These are phyloP conservation scores for Paramecium primaurelia DNA, from an alignment of 73 alveolate species.

Conservation along the genomic window DNA sequence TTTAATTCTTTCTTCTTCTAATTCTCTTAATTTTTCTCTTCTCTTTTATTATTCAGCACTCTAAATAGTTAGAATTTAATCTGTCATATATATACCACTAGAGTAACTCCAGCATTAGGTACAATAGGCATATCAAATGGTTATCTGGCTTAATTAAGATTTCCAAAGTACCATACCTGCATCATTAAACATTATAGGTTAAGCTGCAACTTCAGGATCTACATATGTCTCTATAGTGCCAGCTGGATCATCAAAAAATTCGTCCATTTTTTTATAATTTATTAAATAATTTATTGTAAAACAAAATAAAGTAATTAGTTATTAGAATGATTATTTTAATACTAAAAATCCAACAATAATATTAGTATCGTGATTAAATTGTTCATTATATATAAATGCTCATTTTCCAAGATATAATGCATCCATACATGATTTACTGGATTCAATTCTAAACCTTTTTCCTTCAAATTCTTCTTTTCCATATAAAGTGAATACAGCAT, in stretches of 20 bases:
- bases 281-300: background rate
- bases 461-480: background rate
- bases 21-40: background rate
- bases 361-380: background rate
- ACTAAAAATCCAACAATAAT: background rate
- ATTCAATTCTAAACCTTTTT: background rate
- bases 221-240: background rate
- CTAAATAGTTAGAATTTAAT: background rate
- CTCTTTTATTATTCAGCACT: constrained; percentile 23
- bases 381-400: background rate
- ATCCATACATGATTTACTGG: constrained; percentile 16
- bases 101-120: background rate
- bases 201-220: background rate
- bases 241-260: background rate
- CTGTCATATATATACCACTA: background rate
- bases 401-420: constrained; percentile 20
- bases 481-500: constrained; percentile 28
- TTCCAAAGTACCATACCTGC: background rate
- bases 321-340: background rate
- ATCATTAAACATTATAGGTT: background rate
- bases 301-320: background rate
- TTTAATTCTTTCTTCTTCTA: constrained; percentile 23
- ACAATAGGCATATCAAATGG: background rate
- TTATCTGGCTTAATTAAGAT: background rate
- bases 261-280: background rate